Percentiles rank a stretch among this genome's conserved stretches.
Evolutionary conservation across 2,329 filamentous ascomycete genomes (phyloP).

Genomic region (Aspergillus fructus): DNA sequence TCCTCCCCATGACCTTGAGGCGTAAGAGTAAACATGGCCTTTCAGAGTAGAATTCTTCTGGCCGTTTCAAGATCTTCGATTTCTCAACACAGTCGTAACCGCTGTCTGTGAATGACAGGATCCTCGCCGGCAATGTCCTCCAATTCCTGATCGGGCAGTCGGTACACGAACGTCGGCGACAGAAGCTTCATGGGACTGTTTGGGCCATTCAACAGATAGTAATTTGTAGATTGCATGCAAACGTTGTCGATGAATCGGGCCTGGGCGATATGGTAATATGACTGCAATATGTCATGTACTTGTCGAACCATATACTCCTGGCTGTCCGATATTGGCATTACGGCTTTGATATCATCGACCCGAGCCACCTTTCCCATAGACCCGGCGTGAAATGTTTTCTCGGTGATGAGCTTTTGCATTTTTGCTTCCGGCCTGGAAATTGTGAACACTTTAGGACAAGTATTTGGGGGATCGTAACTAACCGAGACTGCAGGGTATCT

Average conservation of each 20-base stretch:
- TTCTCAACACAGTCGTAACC: constrained; percentile 48
- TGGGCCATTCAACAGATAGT: constrained; percentile 53
- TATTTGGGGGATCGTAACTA: background rate
- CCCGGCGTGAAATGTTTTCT: background rate
- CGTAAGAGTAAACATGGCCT: background rate
- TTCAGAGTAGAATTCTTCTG: constrained; percentile 27
- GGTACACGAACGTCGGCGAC: constrained; percentile 50
- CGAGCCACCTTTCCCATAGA: background rate
- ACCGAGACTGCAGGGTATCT: constrained; percentile 38
- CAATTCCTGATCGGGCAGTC: constrained; percentile 51
- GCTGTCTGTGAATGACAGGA: constrained; percentile 36
- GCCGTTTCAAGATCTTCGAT: constrained; percentile 47
- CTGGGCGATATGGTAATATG: constrained; percentile 62
- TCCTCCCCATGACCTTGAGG: background rate
- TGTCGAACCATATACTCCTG: constrained; percentile 36
- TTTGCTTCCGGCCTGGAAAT: background rate
- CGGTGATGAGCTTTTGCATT: background rate
- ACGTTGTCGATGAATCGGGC: constrained; percentile 65
- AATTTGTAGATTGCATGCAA: constrained; percentile 57
- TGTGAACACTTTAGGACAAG: background rate
- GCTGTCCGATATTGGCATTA: constrained; percentile 16
- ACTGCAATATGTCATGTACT: constrained; percentile 60
- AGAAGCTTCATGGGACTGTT: constrained; percentile 56
- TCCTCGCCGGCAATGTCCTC: constrained; percentile 61
- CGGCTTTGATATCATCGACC: constrained; percentile 7